Evolutionary conservation across 108 stramenopile species (phyloP), one percentile per base, ranked within the genome.

Genomic region (Nitzschia sp.): DNA sequence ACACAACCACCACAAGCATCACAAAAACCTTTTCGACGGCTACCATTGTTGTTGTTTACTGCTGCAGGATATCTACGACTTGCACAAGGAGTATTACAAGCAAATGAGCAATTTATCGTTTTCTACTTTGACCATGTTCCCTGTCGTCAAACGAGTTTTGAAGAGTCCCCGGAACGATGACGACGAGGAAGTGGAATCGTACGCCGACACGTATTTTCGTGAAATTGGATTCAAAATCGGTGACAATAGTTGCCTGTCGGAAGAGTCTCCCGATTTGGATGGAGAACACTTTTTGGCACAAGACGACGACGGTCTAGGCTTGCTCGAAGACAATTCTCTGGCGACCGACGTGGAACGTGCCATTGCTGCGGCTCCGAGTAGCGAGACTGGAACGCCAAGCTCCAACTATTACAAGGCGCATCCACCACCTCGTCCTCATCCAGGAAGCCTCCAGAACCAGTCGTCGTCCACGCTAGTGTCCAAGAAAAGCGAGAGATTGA

Each of bases 201-300:
- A 47, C 32, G 53, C 54, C 8, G 66, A 67, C 25, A 38, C 66
- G 1, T 67, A 67, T 36, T 67, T 67, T 55, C 27, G 33, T 35
- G 66, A 67, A 36, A 67, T 67, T 25, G 66, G 66, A 1, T 67
- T 67, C 66, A 67, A 67, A 55, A 38, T 28, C 13, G 66, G 66
- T 32, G 66, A 67, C 33, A 67, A 67, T 30, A 51, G 48, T 17
- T 55, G 27, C 25, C 15, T 54, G 31, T 51, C 47, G 24, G 42
- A 53, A 5, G 66, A 67, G 32, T 67, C 66, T 2, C 66, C 66
- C 13, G 66, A 67, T 21, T 42, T 56, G 33, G 66, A 67, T 30
- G 54, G 66, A 1, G 64, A 66, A 15, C 38, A 17, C n/a, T 30
- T 31, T 6, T 13, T 42, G 38, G 46, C 53, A 32, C 31, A 59